These are phyloP conservation scores for Phlyctochytrium planicorne DNA, from an alignment of 192 early-diverging fungal genomes.

Conservation along the genomic window DNA sequence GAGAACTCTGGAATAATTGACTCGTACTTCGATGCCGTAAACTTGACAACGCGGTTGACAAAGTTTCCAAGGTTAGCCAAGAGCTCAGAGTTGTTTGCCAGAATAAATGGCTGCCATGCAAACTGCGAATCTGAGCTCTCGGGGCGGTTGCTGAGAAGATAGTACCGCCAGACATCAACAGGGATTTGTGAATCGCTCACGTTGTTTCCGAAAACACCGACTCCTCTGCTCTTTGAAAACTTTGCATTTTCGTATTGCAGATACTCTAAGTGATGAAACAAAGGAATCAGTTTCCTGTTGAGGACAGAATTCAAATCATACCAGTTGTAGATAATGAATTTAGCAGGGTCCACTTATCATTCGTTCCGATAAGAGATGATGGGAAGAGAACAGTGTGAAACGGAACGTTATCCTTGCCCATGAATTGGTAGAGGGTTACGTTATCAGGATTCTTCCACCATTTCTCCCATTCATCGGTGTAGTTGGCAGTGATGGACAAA, in stretches of 20 bases:
- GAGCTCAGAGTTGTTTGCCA: constrained; percentile 94
- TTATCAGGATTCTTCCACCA: constrained; percentile 99
- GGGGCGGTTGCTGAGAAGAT: constrained; percentile 86
- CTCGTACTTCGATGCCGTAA: constrained; percentile 88
- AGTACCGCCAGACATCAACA: constrained; percentile 96
- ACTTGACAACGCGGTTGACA: constrained; percentile 95
- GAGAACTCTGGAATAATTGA: constrained; percentile 68
- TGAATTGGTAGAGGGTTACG: constrained; percentile 97
- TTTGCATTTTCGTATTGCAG: constrained; percentile 95
- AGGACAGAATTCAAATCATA: constrained; percentile 41
- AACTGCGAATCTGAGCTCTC: constrained; percentile 91
- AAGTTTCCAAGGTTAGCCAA: constrained; percentile 97
- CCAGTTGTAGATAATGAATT: constrained; percentile 91
- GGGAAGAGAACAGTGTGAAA: constrained; percentile 99
- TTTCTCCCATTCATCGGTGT: constrained; percentile 89
- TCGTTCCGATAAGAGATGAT: constrained; percentile 77
- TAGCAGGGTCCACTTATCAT: constrained; percentile 87
- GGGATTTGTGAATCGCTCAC: constrained; percentile 87
- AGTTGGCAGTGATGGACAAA: constrained; percentile 95
- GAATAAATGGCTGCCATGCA: constrained; percentile 88
- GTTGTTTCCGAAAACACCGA: constrained; percentile 98
- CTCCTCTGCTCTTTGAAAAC: constrained; percentile 94
- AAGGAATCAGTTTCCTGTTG: neutral
- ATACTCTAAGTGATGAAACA: constrained; percentile 69
- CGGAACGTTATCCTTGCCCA: constrained; percentile 99